Evolutionary conservation across 345 rosid genomes (phyloP), one percentile per base, ranked within the genome.

Genomic region (Raphanus sativus): DNA sequence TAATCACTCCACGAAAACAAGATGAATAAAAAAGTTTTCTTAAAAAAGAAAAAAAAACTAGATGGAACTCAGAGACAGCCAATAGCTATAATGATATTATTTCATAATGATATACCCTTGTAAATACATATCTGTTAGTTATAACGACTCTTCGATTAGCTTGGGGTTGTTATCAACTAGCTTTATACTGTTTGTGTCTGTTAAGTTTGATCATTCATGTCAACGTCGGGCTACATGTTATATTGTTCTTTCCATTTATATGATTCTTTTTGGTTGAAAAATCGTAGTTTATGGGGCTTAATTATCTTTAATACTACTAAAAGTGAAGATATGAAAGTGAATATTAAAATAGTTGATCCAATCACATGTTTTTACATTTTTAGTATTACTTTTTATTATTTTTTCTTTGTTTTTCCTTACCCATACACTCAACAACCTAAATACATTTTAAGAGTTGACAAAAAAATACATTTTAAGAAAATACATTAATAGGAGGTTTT

Each of bases 201-300:
- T 62, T 29, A n/a, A 56, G 45, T 79, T 79, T 79, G 78, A 54
- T 79, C 71, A 68, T 79, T 69, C 78, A 56, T 69, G 75, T 29
- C 30, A 62, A 21, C 61, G 45, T 62, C 70, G 75, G 70, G 82
- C 6, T 56, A 72, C 28, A 9, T 38, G 32, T 28, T 60, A 60
- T 60, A 70, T 13, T 77, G 26, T 56, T 33, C 65, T 77, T 69
- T 63, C 33, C 12, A 70, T 30, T 30, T 40, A 33, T 17, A 9
- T 33, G 55, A 50, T 50, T 50, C 55, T 77, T 56, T 4, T 65
- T 42, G 17, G 52, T 72, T 72, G 26, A 34, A 25, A 72, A 65
- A 42, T 6, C 62, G 32, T 65, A 58, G 67, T 58, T 71, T 42
- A 65, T 78, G 69, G 73, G 73, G n/a, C 12, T 25, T 33, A 24